Evolutionary conservation across 495 filamentous ascomycete genomes (phyloP).

Genomic region (Penicillium dipodomyicola): DNA sequence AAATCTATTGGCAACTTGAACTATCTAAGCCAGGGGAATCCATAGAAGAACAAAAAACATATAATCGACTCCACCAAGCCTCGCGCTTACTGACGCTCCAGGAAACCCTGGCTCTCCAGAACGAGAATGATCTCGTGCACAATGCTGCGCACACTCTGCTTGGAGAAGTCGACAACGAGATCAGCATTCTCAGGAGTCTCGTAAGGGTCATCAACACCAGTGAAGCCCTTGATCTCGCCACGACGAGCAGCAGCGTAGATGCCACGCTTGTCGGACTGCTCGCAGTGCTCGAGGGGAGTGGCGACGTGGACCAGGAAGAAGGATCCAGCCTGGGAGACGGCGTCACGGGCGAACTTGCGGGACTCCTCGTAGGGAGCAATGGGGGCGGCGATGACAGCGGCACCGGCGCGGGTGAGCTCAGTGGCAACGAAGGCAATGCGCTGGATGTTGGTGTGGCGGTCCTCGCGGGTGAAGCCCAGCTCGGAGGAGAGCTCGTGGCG

Average conservation of each 20-base stretch:
- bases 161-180: conserved; percentile 79
- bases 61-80: conserved; percentile 17
- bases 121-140: conserved; percentile 96
- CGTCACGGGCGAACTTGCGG: conserved; percentile 71
- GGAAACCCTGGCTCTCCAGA: conserved; percentile 84
- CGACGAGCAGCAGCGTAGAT: conserved; percentile 80
- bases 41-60: conserved; percentile 19
- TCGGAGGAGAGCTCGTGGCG: conserved; percentile 90
- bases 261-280: conserved; percentile 92
- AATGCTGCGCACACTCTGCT: conserved; percentile 82
- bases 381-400: conserved; percentile 95
- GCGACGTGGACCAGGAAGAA: conserved; percentile 96
- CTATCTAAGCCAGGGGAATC: conserved; percentile 31
- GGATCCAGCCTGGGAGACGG: conserved; percentile 79
- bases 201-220: conserved; percentile 96
- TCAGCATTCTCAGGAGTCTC: conserved; percentile 80
- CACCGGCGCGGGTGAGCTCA: conserved; percentile 87
- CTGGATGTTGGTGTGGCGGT: conserved; percentile 92
- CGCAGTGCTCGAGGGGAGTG: conserved; percentile 85
- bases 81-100: conserved; percentile 38
- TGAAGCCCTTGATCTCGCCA: conserved; percentile 98
- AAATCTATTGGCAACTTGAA: conserved; percentile 17
- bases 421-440: conserved; percentile 96
- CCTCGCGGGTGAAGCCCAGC: conserved; percentile 89
- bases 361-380: conserved; percentile 89